Evolutionary conservation across 192 early-diverging fungal genomes (phyloP).

Genomic region (Umbelopsis sp.): DNA sequence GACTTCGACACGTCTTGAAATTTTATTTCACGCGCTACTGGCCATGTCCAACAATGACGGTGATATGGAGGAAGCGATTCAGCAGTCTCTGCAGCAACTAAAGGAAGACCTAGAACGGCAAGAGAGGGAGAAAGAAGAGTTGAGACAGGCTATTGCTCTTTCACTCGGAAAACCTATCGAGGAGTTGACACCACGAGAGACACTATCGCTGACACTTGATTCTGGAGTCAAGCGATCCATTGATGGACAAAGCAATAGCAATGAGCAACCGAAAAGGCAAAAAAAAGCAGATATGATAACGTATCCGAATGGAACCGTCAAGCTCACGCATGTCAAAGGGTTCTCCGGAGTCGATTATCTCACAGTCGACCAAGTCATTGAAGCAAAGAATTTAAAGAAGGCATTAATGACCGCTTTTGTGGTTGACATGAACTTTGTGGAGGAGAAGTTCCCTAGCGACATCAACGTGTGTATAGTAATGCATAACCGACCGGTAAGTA

Average conservation of each 20-base stretch:
- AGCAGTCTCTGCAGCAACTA: slow-evolving; percentile 23
- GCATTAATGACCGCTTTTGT: slow-evolving; percentile 60
- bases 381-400: slow-evolving; percentile 46
- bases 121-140: slow-evolving; percentile 28
- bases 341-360: slow-evolving; percentile 36
- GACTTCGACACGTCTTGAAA: not conserved
- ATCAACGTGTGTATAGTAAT: slow-evolving; percentile 47
- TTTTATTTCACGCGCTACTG: not conserved
- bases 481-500: slow-evolving; percentile 42
- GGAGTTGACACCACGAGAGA: slow-evolving; percentile 34
- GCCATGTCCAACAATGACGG: slow-evolving; percentile 6
- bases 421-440: slow-evolving; percentile 53
- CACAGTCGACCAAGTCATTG: slow-evolving; percentile 43
- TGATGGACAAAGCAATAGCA: not conserved
- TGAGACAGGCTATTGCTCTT: slow-evolving; percentile 36
- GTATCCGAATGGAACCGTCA: slow-evolving; percentile 35
- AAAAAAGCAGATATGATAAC: not conserved
- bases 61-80: slow-evolving; percentile 26
- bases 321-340: slow-evolving; percentile 34
- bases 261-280: not conserved
- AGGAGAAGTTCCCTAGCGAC: slow-evolving; percentile 43
- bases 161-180: slow-evolving; percentile 37
- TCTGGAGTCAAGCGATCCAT: not conserved
- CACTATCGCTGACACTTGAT: not conserved
- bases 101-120: not conserved